Evolutionary conservation across 768 basidiomycete genomes (phyloP).

Genomic region (Suillus subaureus): DNA sequence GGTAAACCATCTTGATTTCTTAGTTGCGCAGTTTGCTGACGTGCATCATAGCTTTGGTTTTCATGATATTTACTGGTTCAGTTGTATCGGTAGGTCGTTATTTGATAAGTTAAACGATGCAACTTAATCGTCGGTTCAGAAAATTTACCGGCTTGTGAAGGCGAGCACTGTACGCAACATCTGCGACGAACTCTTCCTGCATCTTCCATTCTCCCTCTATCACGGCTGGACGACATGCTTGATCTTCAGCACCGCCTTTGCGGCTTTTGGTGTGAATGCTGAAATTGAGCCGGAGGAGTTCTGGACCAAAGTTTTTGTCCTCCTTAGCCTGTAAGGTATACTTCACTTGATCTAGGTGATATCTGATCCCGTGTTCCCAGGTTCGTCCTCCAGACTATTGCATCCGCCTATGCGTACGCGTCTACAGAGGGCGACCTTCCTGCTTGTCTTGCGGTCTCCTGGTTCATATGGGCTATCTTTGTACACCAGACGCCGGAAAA

Average conservation of each 20-base stretch:
- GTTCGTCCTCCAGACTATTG: constrained; percentile 58
- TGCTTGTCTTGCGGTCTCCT: constrained; percentile 66
- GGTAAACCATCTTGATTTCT: constrained; percentile 26
- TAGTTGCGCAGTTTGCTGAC: constrained; percentile 12
- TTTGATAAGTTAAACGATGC: constrained; percentile 31
- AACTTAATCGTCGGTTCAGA: constrained; percentile 38
- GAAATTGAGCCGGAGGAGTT: constrained; percentile 50
- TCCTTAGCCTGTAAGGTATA: constrained; percentile 50
- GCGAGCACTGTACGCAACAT: constrained; percentile 49
- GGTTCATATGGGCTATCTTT: constrained; percentile 68
- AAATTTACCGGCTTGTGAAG: constrained; percentile 71
- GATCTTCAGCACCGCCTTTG: constrained; percentile 56
- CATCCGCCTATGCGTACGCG: constrained; percentile 68
- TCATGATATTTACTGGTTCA: constrained; percentile 48
- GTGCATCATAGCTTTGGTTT: constrained; percentile 34
- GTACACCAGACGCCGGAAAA: constrained; percentile 44
- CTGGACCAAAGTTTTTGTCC: constrained; percentile 66
- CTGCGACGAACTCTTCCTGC: constrained; percentile 65
- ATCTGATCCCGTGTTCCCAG: constrained; percentile 23
- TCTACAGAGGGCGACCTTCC: constrained; percentile 67
- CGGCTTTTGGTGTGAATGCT: constrained; percentile 63
- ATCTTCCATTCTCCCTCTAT: constrained; percentile 72
- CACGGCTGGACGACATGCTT: constrained; percentile 62
- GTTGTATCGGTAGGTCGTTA: constrained; percentile 47
- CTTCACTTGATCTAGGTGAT: neutral